phyloP scores from a whole-genome alignment of 1,284 basidiomycete species.

The Phylloboletellus chloephorus region DNA sequence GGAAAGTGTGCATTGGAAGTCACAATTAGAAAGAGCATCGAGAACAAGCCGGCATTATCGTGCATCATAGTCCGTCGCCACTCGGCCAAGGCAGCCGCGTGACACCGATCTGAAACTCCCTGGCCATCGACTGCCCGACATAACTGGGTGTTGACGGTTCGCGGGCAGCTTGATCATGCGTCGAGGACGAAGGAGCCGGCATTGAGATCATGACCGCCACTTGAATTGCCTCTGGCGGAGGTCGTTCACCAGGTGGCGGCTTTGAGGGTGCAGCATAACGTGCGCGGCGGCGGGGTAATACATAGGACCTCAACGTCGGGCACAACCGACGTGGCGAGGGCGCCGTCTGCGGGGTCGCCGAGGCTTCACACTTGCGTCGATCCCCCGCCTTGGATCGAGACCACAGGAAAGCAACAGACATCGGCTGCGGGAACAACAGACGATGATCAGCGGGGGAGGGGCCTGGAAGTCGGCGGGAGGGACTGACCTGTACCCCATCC shows the following conservation, averaged over 20 bases:
- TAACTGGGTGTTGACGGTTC: background rate
- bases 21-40: background rate
- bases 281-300: constrained; percentile 5
- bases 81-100: constrained; percentile 25
- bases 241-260: constrained; percentile 8
- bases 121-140: constrained; percentile 12
- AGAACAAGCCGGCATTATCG: background rate
- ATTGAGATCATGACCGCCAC: constrained; percentile 33
- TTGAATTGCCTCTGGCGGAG: constrained; percentile 23
- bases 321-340: constrained; percentile 50
- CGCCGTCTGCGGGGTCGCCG: background rate
- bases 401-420: constrained; percentile 20
- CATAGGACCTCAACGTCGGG: constrained; percentile 8
- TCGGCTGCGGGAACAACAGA: constrained; percentile 12
- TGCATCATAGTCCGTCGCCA: constrained; percentile 9
- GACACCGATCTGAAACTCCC: constrained; percentile 32
- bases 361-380: constrained; percentile 25
- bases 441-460: background rate
- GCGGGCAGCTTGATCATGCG: background rate
- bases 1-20: background rate
- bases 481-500: constrained; percentile 24
- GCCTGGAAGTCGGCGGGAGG: background rate
- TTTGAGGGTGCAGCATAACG: constrained; percentile 3
- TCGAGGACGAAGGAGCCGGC: constrained; percentile 19
- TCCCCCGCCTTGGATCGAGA: constrained; percentile 9